These are phyloP conservation scores for Boletellus emodensis DNA, from an alignment of 768 basidiomycete species.

Conservation along the genomic window DNA sequence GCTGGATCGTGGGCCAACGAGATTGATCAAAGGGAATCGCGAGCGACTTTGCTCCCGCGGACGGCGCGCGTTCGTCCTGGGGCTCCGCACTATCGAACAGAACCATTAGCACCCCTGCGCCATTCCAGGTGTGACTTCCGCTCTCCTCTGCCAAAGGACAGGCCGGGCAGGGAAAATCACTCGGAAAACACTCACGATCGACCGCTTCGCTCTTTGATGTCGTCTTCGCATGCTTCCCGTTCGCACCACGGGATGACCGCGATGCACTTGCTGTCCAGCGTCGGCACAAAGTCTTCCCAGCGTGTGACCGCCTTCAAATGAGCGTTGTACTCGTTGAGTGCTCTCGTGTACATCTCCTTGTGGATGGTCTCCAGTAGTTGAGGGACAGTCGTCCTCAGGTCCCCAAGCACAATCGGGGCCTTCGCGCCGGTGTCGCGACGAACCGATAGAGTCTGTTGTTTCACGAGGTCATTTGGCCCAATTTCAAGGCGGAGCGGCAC, in stretches of 20 bases:
- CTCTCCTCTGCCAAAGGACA: too few species aligned
- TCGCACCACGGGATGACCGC: slow-evolving; percentile 97
- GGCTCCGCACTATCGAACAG: slow-evolving; percentile 61
- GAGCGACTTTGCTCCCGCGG: slow-evolving; percentile 95
- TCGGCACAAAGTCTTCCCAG: slow-evolving; percentile 93
- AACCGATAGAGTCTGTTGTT: slow-evolving; percentile 76
- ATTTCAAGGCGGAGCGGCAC: slow-evolving; percentile 97
- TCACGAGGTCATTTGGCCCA: slow-evolving; percentile 87
- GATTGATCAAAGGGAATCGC: slow-evolving; percentile 95
- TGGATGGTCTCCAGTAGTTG: slow-evolving; percentile 83
- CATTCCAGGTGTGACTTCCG: too few species aligned
- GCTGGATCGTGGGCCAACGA: slow-evolving; percentile 73
- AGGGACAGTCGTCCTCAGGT: slow-evolving; percentile 49
- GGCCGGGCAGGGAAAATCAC: not conserved
- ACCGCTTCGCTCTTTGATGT: slow-evolving; percentile 93
- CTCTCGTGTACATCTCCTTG: slow-evolving; percentile 77
- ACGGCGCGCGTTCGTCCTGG: slow-evolving; percentile 92
- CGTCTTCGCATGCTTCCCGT: slow-evolving; percentile 87
- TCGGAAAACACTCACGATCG: slow-evolving; percentile 52
- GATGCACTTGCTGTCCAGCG: slow-evolving; percentile 83
- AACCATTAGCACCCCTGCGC: not conserved
- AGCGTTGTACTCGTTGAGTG: slow-evolving; percentile 67
- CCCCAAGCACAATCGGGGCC: slow-evolving; percentile 47
- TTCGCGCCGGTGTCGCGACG: slow-evolving; percentile 78
- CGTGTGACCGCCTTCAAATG: slow-evolving; percentile 69